Base-by-base conservation (phyloP, 2,329 filamentous ascomycete species). In the Penicillium italicum region DNA sequence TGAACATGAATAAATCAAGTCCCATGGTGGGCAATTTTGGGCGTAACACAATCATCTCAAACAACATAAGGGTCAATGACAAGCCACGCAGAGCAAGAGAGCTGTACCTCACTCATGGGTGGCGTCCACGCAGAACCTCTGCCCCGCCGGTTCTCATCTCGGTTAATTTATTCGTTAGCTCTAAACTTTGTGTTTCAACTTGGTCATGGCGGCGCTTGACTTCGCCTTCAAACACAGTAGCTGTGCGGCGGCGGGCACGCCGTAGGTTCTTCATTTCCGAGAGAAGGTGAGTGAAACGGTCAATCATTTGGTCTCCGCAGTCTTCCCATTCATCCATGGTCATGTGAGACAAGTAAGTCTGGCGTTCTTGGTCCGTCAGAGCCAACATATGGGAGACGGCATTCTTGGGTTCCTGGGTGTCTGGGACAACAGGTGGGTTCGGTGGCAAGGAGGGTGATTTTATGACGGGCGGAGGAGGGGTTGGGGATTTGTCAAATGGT, bases 241-340 rank as follows among this genome's bases (percentile, higher is more conserved):
- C 82, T 5, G 80, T 74, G 49, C 77, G 77, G 22, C 84, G 77
- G 65, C 84, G 81, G 38, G 79, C 76, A 57, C 78, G 76, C 38
- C 85, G 76, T 28, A 79, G 75, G 1, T 77, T 71, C 62, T 79
- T 84, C 62, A 84, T 78, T 45, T 78, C 77, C 18, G 71, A 69
- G 36, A 85, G 67, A 38, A 85, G 71, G 5, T 74, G 69, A 45
- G 73, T 73, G 62, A 86, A 85, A 47, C 77, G 76, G 1, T 80
- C 78, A 1, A 86, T 74, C 43, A 87, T 79, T 77, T 83, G 82
- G 55, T 85, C 81, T 3, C 84, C 84, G 22, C 82, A 81, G 43
- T 84, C 78, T 69, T 86, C 84, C 82, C 84, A 86, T 58, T 85
- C 77, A 4, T 75, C 69, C 16, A 85, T 76, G 0, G 74, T 70